These are phyloP conservation scores for Pascua sp. DNA, from an alignment of 1,284 basidiomycete species.

Conservation along the genomic window DNA sequence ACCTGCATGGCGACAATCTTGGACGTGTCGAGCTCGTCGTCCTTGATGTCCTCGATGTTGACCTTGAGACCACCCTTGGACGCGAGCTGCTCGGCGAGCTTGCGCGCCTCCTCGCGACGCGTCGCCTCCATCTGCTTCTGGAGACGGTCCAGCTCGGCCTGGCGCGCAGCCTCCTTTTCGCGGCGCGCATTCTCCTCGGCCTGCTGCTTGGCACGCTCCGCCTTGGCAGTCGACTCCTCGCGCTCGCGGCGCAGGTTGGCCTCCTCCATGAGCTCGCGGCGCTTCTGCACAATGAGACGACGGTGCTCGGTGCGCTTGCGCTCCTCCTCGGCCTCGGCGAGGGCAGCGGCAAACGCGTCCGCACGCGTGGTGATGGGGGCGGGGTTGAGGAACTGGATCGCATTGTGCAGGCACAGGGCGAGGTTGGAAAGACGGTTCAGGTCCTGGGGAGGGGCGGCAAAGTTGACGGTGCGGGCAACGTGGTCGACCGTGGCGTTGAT, in stretches of 20 bases:
- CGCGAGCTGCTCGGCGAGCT: slow-evolving; percentile 81
- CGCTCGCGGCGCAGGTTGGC: slow-evolving; percentile 81
- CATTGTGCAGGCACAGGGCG: slow-evolving; percentile 68
- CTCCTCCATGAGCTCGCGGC: slow-evolving; percentile 84
- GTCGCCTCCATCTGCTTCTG: slow-evolving; percentile 79
- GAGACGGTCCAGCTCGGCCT: slow-evolving; percentile 73
- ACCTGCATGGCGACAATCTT: slow-evolving; percentile 89
- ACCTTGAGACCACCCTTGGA: slow-evolving; percentile 83
- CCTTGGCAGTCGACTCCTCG: slow-evolving; percentile 79
- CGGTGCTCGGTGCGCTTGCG: slow-evolving; percentile 72
- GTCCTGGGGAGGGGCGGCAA: slow-evolving; percentile 51
- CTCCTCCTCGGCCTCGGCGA: slow-evolving; percentile 58
- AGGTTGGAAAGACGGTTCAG: slow-evolving; percentile 65
- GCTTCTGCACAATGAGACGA: slow-evolving; percentile 76
- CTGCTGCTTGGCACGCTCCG: slow-evolving; percentile 66
- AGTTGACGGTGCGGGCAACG: slow-evolving; percentile 76
- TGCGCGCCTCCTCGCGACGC: slow-evolving; percentile 78
- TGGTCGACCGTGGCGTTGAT: slow-evolving; percentile 88
- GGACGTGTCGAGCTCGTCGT: slow-evolving; percentile 78
- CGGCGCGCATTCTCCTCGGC: slow-evolving; percentile 70
- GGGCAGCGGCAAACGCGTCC: slow-evolving; percentile 48
- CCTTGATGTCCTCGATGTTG: slow-evolving; percentile 75
- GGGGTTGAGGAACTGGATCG: slow-evolving; percentile 57
- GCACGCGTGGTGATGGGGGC: slow-evolving; percentile 41
- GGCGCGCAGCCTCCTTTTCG: slow-evolving; percentile 65